Base-by-base conservation (phyloP, 1,139 yeast species). In the Wickerhamomyces sp. region DNA sequence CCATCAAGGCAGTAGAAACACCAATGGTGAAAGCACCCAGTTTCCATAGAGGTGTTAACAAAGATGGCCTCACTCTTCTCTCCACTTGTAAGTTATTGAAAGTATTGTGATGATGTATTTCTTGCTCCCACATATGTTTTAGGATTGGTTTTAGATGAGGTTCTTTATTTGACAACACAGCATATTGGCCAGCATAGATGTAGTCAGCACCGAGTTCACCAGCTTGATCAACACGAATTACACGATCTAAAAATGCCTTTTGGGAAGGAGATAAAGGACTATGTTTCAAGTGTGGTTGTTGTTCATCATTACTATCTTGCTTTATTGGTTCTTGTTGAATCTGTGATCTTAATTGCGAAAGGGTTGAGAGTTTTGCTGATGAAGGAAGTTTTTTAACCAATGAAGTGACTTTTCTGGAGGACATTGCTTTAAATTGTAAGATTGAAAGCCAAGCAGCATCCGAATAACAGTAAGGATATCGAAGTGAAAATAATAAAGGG, bases 61-160 rank as follows among this genome's bases (percentile, higher is more conserved):
- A 58, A 0, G 96, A 88, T 2, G 99, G 99, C 54, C 99, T 76
- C 0, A 91, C 96, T 44, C 98, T 72, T 53, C 88, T 81, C 50
- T 77, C 74, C 1, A 78, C 71, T 62, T 93, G 98, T 36, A 91
- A 68, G 5, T 73, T 65, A 62, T 94, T 87, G 68, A 93, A 93
- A 0, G 95, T 86, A 49, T 78, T 69, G 62, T 90, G 96, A 59
- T 93, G 99, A 56, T 84, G 88, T 37, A 91, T 72, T 60, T 93
- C 99, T 64, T 93, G 98, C 39, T 90, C 96, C 98, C 99, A 91
- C 99, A 93, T 93, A 63, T 93, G 98, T 59, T 82, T 78, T 58
- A 93, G 72, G 11, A 90, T 73, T 0, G 86, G 85, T 59, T 78
- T 80, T 48, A 85, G 67, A 52, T 84, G 88, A 4, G 95, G 88